Base-by-base conservation (phyloP, 257 asterid genomes). In the Avicennia marina region DNA sequence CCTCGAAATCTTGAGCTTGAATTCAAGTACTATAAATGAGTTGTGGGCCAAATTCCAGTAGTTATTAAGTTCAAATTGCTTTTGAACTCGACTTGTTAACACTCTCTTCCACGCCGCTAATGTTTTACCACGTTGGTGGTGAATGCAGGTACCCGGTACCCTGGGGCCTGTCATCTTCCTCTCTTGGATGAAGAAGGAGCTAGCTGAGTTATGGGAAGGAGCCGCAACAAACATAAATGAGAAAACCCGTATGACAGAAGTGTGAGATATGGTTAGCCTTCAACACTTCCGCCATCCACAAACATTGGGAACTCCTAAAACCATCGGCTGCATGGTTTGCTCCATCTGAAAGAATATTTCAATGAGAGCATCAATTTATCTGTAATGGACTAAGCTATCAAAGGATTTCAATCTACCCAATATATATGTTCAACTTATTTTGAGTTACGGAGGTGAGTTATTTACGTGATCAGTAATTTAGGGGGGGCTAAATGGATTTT, bases 151-250 rank as follows among this genome's bases (percentile, higher is more conserved):
- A 53, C 98, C 98, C 3, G 83, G 87, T 27, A 90, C 96, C 4
- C 58, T 90, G 78, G 98, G 98, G 13, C 98, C 96, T 2, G 70
- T 90, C 17, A 67, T 91, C 26, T 29, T 83, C 56, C 73, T 84
- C 39, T 78, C 95, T 27, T 91, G 98, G 96, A 69, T 76, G 81
- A 82, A 88, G 56, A 85, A 73, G 61, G 96, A 91, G 51, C 78
- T 91, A 13, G 70, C 66, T 10, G 95, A 88, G 76, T 75, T 91
- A 67, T 91, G 96, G 98, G 98, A 85, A 66, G 95, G 96, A 62
- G 63, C 80, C 26, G 19, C 77, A 0, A 39, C 72, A 52, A 71
- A 53, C 70, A 53, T 56, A 21, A 73, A 70, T 5, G 98, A 87
- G 56, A 87, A 90, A 74, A 68, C 64, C 11, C 95, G 67, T 56